These are phyloP conservation scores for apple (Malus domestica) DNA, from an alignment of 306 rosid species.

Conservation along the genomic window DNA sequence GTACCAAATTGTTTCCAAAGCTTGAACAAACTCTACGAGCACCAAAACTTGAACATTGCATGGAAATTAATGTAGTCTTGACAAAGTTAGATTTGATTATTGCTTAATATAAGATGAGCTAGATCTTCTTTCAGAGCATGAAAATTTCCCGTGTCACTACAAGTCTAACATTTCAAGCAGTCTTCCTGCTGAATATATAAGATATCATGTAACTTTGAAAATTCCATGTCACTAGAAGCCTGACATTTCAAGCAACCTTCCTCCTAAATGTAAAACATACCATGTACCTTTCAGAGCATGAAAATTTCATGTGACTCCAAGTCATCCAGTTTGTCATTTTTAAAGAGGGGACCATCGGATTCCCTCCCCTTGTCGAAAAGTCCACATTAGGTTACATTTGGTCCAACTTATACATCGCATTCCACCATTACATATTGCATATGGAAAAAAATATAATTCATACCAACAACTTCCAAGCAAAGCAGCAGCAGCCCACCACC, in stretches of 20 bases:
- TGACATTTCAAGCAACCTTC: not conserved
- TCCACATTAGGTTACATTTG: not conserved
- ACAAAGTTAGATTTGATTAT: not conserved
- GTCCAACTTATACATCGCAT: not conserved
- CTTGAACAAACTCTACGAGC: not conserved
- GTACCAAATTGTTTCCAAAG: not conserved
- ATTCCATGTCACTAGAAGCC: not conserved
- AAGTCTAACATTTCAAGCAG: not conserved
- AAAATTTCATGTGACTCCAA: not conserved
- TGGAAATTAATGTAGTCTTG: not conserved
- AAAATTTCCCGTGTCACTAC: not conserved
- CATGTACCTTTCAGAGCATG: not conserved
- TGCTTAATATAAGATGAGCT: not conserved
- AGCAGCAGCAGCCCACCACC: not conserved
- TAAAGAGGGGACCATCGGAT: not conserved
- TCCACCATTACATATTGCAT: not conserved
- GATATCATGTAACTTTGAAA: no score
- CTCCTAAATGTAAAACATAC: not conserved
- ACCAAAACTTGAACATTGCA: not conserved
- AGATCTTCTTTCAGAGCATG: not conserved
- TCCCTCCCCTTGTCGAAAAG: constrained; percentile 6
- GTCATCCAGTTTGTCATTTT: not conserved
- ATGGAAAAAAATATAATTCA: not conserved
- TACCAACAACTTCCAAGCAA: not conserved
- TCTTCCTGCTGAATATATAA: no score